Evolutionary conservation across 2,329 filamentous ascomycete species (phyloP), one percentile per base, ranked within the genome.

Genomic region (Aspergillus costaricaensis): DNA sequence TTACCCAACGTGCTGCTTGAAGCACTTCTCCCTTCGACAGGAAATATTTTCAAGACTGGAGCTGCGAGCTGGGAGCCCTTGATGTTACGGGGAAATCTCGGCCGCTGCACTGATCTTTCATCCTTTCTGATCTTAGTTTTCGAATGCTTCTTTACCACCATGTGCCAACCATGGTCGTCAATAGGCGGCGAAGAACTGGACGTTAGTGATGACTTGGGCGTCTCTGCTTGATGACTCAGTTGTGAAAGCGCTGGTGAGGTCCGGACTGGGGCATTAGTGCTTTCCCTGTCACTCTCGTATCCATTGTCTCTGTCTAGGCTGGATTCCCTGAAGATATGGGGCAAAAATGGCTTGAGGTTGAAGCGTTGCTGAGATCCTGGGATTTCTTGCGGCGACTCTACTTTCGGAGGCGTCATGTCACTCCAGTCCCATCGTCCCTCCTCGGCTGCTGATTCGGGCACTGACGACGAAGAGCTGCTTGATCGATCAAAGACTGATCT

Each of bases 401-500:
- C 69, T 17, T 67, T 64, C 32, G 64, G 44, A 15, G 72, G 67
- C 1, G 67, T 68, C 6, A 67, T 58, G 25, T 76, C 76, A 23
- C 65, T 72, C 32, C 67, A 70, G 53, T 72, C 72, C 62, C 69
- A 71, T 2, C 72, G 72, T 14, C 72, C 72, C 41, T 76, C 75
- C n/a, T 76, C 74, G 4, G 74, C 69, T 0, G 77, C 74, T 1
- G 77, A 77, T n/a, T 75, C 73, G 3, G 76, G 75, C 0, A 73
- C 70, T 0, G 77, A 81, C 1, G 78, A 79, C 0, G 78, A 80
- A 2, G 77, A 78, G 64, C 79, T 80, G 61, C 77, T 80, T 14
- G 76, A 77, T 21, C 77, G 71, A 59, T 82, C 80, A 65, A 82
- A 82, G 7, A 82, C 78, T 2, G 80, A 82, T 64, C 71, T 73